phyloP scores from a whole-genome alignment of 225 moss, liverwort and hornwort genomes.

The Lunularia cruciata region DNA sequence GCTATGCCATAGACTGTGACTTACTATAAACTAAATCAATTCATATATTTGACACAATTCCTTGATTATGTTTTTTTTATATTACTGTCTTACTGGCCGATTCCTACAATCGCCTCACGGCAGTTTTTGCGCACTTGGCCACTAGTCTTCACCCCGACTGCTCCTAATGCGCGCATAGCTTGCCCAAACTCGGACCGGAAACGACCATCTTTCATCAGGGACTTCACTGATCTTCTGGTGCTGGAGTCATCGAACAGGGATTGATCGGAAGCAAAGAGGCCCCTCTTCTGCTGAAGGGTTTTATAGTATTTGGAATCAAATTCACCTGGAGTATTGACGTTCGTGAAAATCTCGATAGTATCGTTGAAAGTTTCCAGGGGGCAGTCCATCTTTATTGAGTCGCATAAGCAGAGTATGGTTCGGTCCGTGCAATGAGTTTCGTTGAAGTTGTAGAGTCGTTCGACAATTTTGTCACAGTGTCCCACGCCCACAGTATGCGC shows the following conservation, averaged over 20 bases:
- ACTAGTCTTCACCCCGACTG: neutral
- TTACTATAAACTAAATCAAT: no score
- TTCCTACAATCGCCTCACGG: no score
- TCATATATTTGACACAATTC: no score
- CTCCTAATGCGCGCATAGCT: slow-evolving; percentile 8
- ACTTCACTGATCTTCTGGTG: neutral
- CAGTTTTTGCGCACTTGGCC: slow-evolving; percentile 9
- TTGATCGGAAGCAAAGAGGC: slow-evolving; percentile 12
- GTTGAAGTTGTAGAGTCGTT: slow-evolving; percentile 8
- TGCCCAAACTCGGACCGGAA: neutral
- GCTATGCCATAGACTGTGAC: no score
- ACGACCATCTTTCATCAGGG: neutral
- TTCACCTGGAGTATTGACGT: neutral
- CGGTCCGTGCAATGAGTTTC: neutral
- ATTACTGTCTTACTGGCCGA: no score
- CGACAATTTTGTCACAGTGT: neutral
- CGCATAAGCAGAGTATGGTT: neutral
- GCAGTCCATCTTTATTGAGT: neutral
- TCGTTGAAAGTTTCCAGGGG: neutral
- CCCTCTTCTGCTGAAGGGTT: neutral
- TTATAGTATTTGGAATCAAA: slow-evolving; percentile 8
- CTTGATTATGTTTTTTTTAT: no score
- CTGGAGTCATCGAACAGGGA: slow-evolving; percentile 2
- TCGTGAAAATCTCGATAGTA: neutral
- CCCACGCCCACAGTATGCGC: slow-evolving; percentile 2